These are phyloP conservation scores for Leucoagaricus sp. DNA, from an alignment of 1,284 basidiomycete genomes.

Conservation along the genomic window DNA sequence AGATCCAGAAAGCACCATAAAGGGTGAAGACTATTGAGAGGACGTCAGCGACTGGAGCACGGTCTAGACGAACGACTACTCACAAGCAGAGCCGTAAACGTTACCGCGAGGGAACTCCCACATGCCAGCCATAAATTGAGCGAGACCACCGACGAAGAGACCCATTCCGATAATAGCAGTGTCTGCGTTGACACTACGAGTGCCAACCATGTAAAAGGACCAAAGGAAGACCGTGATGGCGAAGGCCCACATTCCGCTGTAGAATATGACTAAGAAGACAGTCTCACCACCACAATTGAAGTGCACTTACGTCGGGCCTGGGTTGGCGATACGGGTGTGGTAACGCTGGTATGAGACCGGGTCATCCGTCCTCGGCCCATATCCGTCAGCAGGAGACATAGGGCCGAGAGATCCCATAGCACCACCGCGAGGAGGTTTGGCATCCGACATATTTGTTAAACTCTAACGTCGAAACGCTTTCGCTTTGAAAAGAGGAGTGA, in stretches of 20 bases:
- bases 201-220: constrained; percentile 62
- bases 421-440: constrained; percentile 9
- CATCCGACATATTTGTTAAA: constrained; percentile 1
- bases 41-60: not conserved
- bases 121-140: constrained; percentile 76
- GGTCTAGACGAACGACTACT: constrained; percentile 24
- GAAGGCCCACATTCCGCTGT: constrained; percentile 65
- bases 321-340: constrained; percentile 16
- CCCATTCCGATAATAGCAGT: constrained; percentile 88
- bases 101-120: constrained; percentile 84
- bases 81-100: constrained; percentile 68
- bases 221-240: constrained; percentile 74
- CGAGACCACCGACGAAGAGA: constrained; percentile 79
- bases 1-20: constrained; percentile 86
- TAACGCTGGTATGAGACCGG: constrained; percentile 18
- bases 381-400: constrained; percentile 15
- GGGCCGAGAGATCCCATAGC: constrained; percentile 10
- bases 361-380: constrained; percentile 15
- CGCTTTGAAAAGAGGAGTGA: not conserved
- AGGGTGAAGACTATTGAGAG: constrained; percentile 70
- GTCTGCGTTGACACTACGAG: constrained; percentile 52
- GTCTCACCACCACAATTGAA: not conserved
- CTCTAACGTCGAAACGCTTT: constrained; percentile 3
- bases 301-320: constrained; percentile 13
- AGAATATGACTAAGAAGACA: not conserved